A percentile compares a stretch with the other conserved stretches of the same genome.
Conservation (phyloP, 352 stramenopile genomes). For the Globisporangium alternatum region DNA sequence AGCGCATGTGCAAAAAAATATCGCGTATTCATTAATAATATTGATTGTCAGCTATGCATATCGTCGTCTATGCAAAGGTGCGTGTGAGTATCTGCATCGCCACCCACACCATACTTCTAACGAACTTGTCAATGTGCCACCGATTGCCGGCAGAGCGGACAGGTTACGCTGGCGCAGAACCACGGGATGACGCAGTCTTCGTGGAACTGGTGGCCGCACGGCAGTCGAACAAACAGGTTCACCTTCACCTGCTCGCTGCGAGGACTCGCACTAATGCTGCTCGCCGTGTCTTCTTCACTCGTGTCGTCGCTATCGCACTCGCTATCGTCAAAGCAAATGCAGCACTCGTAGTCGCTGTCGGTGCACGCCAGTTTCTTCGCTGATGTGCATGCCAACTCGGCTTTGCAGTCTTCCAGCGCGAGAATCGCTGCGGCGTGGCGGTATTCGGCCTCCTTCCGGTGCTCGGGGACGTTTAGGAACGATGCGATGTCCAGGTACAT, state of each 20-base stretch:
- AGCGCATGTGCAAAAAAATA: no score
- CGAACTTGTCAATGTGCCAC: background rate
- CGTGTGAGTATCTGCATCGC: no score
- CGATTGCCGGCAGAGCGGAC: constrained; percentile 18
- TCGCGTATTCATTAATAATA: no score
- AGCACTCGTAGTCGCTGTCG: background rate
- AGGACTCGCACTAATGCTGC: constrained; percentile 8
- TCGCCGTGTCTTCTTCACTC: constrained; percentile 6
- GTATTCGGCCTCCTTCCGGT: constrained; percentile 22
- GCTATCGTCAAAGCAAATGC: constrained; percentile 7
- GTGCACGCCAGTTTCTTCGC: background rate
- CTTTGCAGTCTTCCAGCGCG: constrained; percentile 20
- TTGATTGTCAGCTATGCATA: no score
- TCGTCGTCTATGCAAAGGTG: no score
- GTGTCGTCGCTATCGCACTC: constrained; percentile 2
- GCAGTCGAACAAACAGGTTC: constrained; percentile 12
- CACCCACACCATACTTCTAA: no score
- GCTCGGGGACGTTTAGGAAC: constrained; percentile 21
- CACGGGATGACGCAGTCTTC: constrained; percentile 37
- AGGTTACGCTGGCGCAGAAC: constrained; percentile 30
- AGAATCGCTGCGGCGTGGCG: constrained; percentile 19
- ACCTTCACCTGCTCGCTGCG: background rate
- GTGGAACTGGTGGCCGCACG: constrained; percentile 33
- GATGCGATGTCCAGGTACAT: constrained; percentile 13
- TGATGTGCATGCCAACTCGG: background rate